A percentile compares a stretch with the other conserved stretches of the same genome.
Conservation (phyloP, 106 monocot species). For the Allium sativum region DNA sequence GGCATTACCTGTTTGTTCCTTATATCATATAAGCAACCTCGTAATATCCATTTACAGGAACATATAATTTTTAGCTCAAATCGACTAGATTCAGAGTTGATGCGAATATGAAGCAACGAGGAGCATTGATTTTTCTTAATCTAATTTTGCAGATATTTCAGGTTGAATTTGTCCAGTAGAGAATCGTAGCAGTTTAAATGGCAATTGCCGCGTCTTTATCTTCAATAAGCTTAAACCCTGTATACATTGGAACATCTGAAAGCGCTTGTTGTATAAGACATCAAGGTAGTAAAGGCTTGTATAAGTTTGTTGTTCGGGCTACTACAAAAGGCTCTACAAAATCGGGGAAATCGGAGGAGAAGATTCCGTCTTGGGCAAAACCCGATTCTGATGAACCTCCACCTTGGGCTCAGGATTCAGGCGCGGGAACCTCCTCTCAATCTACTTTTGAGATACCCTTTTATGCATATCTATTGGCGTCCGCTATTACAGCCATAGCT, state of each 20-base stretch:
- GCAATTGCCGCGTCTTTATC: constrained; percentile 14
- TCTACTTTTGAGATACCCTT: constrained; percentile 53
- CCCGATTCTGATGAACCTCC: constrained; percentile 82
- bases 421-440: constrained; percentile 18
- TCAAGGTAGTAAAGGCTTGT: not conserved
- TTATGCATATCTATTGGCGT: constrained; percentile 69
- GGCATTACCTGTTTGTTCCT: no score
- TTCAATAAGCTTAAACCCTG: constrained; percentile 1
- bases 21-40: no score
- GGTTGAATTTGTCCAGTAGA: not conserved
- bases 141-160: not conserved
- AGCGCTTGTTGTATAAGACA: constrained; percentile 3
- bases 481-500: constrained; percentile 79
- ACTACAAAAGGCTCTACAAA: constrained; percentile 49
- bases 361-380: constrained; percentile 76
- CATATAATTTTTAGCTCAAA: no score
- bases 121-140: no score
- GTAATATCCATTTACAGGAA: no score
- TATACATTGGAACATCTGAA: not conserved
- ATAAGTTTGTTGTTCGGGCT: constrained; percentile 29
- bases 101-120: no score
- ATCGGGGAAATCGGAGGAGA: constrained; percentile 58
- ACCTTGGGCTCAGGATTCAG: constrained; percentile 72
- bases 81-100: no score
- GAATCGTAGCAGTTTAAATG: constrained; percentile 5